A percentile compares a stretch with the other conserved stretches of the same genome.
Conservation (phyloP, 179 eudicot species). For the Spinacia oleracea region DNA sequence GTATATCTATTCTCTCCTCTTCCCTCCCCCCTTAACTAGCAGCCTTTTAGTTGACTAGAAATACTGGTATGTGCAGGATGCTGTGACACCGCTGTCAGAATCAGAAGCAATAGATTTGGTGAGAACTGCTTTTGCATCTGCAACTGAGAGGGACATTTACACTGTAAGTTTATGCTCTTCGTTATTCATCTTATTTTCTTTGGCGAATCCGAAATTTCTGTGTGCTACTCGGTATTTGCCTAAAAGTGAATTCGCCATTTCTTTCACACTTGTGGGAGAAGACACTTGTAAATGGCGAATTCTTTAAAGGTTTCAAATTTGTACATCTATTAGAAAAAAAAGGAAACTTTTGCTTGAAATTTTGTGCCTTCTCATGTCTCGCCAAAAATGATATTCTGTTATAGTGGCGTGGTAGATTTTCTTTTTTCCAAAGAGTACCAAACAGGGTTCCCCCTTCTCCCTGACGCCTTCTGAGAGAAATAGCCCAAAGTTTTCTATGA, state of each 20-base stretch:
- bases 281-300: background rate
- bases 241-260: background rate
- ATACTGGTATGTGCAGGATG: conserved; percentile 56
- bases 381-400: background rate
- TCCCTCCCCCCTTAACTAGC: background rate
- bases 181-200: background rate
- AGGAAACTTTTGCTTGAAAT: background rate
- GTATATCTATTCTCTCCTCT: background rate
- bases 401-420: background rate
- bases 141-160: conserved; percentile 94
- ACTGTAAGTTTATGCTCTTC: conserved; percentile 60
- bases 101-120: conserved; percentile 93
- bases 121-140: conserved; percentile 91
- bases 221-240: conserved; percentile 7
- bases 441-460: background rate
- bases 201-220: conserved; percentile 1
- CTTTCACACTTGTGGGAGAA: background rate
- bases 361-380: background rate
- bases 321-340: background rate
- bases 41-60: conserved; percentile 15
- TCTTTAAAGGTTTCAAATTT: background rate
- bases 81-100: conserved; percentile 91
- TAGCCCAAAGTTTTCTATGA: background rate
- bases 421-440: background rate
- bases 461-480: too few relatives aligned